Evolutionary conservation across 2,329 filamentous ascomycete genomes (phyloP), one percentile per base, ranked within the genome.

Genomic region (Sclerotinia borealis): DNA sequence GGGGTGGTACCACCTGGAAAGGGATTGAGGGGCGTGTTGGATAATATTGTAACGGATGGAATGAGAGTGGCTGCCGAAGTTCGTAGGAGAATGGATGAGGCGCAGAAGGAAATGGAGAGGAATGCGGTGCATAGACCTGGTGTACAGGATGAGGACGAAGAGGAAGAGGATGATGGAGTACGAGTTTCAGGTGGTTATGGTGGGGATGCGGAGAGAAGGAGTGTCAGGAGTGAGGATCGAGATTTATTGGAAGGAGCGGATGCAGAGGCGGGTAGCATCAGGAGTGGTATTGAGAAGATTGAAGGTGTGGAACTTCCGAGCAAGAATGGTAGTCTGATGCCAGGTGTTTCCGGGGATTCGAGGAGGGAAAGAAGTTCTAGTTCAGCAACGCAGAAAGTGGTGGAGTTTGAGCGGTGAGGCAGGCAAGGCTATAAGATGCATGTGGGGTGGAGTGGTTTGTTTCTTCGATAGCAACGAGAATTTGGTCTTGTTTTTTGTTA

Each of bases 21-120:
- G 68, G 92, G 95, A 27, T 82, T 99, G 1, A 85, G 95, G 48
- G 95, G 95, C 25, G 95, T 99, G 64, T 80, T 99, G 45, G 95
- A 99, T 78, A 96, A 96, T 71, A 98, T 99, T 71, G 95, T 98
- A 68, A 96, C 90, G 1, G 95, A 99, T 74, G 95, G 95, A 48
- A 97, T 98, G 87, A 88, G 93, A 39, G 93, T 98, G 64, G 95
- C 95, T 0, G 91, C 89, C 0, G 95, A 99, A 75, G 93, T 99
- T 59, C 84, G 90, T 68, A 86, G 93, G 71, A 84, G 93, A 50
- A 96, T 98, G 89, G 93, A 99, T 67, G 95, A 99, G 74, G 93
- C 93, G 3, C 93, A 97, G 76, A 88, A 87, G 70, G 93, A 98
- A 73, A 79, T 97, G 68, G 93, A 97, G 76, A 89, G 88, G 76